Conservation (phyloP, 139 green algal species). For the Desmodesmus armatus region DNA sequence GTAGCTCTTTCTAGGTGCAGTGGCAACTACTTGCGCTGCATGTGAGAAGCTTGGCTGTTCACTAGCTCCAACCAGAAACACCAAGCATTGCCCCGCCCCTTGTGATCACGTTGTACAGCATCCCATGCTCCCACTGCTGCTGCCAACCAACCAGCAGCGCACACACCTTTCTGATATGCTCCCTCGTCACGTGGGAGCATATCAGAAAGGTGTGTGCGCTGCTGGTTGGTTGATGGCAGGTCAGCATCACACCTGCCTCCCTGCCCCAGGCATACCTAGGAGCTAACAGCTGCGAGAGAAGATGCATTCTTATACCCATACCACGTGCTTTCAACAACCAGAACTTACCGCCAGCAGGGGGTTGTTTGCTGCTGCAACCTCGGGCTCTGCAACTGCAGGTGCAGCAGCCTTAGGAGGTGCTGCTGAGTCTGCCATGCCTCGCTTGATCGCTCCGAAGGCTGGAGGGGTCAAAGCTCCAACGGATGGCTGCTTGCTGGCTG, state of each 20-base stretch:
- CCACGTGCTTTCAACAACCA: not conserved
- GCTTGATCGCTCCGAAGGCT: not conserved
- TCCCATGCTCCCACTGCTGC: not conserved
- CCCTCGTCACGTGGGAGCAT: not conserved
- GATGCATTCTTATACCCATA: not conserved
- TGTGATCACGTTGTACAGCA: not conserved
- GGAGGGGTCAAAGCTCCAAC: too few species aligned
- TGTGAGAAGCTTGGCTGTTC: too few species aligned
- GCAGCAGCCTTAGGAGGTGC: conserved; percentile 18
- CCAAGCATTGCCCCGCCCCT: too few species aligned
- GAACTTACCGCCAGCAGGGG: conserved; percentile 33
- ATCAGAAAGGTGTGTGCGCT: too few species aligned
- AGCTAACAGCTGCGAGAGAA: not conserved
- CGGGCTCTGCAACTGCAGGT: not conserved
- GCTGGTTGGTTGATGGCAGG: not conserved
- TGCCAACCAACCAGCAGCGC: not conserved
- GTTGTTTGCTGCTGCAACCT: conserved; percentile 18
- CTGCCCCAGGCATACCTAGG: not conserved
- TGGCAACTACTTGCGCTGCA: too few species aligned
- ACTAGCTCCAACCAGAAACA: too few species aligned
- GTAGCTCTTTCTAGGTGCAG: too few species aligned
- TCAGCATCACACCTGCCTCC: not conserved
- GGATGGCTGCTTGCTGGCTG: too few species aligned
- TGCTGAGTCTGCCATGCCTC: conserved; percentile 25
- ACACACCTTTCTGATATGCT: not conserved